Conservation (phyloP, 108 stramenopile species). For the Skeletonema tropicum region DNA sequence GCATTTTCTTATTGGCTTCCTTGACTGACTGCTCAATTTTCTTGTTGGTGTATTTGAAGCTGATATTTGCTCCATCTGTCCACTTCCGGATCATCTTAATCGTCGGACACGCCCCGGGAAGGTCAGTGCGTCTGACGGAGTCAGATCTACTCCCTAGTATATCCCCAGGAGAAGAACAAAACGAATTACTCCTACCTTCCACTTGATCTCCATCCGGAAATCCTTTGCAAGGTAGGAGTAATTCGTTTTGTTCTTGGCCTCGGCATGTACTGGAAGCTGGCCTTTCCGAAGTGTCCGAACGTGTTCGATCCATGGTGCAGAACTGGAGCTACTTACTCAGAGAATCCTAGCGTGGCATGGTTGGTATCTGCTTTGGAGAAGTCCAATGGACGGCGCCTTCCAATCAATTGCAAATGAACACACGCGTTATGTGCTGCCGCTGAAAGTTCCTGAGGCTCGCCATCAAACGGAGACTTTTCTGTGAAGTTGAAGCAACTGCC, state of each 20-base stretch:
- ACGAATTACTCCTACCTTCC: too few species aligned
- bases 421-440: neutral
- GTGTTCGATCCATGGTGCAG: neutral
- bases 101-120: too few species aligned
- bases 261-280: too few species aligned
- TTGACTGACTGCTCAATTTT: neutral
- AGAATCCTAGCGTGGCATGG: neutral
- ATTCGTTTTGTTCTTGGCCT: too few species aligned
- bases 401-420: neutral
- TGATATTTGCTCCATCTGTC: neutral
- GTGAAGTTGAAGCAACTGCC: neutral
- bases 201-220: too few species aligned
- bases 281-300: too few species aligned
- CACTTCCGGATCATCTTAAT: neutral
- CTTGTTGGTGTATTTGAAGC: neutral
- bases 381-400: too few species aligned
- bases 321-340: neutral
- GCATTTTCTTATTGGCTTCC: neutral
- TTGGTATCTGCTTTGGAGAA: neutral
- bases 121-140: too few species aligned
- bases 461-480: neutral
- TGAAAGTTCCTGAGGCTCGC: neutral
- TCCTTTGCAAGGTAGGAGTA: too few species aligned
- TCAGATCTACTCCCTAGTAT: too few species aligned
- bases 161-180: too few species aligned